Evolutionary conservation across 768 basidiomycete species (phyloP), one percentile per base, ranked within the genome.

Genomic region (Gloeophyllum trabeum): DNA sequence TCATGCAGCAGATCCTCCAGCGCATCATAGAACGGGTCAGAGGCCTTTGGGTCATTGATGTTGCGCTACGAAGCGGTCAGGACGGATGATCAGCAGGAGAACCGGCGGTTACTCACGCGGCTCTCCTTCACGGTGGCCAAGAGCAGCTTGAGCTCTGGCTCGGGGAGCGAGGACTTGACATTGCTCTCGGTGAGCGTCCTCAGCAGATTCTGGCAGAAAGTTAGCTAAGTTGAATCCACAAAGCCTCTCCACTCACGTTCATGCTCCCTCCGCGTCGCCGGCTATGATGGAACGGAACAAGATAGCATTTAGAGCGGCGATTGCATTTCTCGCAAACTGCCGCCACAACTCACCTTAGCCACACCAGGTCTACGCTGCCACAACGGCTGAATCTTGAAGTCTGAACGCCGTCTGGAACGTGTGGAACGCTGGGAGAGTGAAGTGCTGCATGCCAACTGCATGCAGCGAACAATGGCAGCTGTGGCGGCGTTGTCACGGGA

Each of bases 11-110:
- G 70, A 46, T 87, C 85, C 54, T 99, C 96, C 40, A 98, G 70
- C 0, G 88, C 87, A 48, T 97, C 94, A 51, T 88, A 91, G 69
- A 97, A 99, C 13, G 84, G 79, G 55, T 96, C 92, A 13, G 81
- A 72, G 16, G 81, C 69, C 58, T 89, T 88, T 28, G 65, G 57
- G 56, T 88, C 85, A 48, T 76, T 65, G 37, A 59, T 57, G 24
- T 18, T 46, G 7, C 48, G 43, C 6, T 26, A 22, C 18, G 34
- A 54, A 6, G 58, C 63, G 44, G 37, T 50, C 59, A 55, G 46
- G 32, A 41, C 16, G 19, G 40, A 24, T 36, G 16, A 40, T 14
- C 26, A 43, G 44, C 49, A 20, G 34, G 47, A 42, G 48, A 39
- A 39, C 46, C 43, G 55, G 40, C 42, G 45, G 46, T 16, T 41